Evolutionary conservation across 1,284 basidiomycete genomes (phyloP), one percentile per base, ranked within the genome.

Genomic region (Hypsizygus ulmarius): DNA sequence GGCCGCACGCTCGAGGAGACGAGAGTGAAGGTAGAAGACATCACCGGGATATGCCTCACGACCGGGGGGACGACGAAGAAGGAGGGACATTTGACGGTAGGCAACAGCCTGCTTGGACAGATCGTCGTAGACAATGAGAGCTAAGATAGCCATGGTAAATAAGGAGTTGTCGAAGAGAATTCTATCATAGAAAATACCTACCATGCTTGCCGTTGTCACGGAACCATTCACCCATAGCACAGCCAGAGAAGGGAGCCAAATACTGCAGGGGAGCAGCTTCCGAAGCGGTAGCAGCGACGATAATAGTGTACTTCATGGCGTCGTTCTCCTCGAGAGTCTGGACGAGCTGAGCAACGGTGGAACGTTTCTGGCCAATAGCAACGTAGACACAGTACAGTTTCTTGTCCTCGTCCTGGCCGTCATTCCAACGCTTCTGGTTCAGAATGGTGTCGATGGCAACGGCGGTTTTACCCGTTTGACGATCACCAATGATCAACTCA

Each of bases 181-280:
- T 14, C 5, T 39, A 21, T n/a, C n/a, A n/a, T n/a, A 33, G 32
- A 12, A 18, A 30, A 28, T 34, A 64, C 81, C 47, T 61, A 87
- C 87, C 84, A 62, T 90, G 88, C 74, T 92, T 96, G 79, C 93
- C 94, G 73, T 99, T 98, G 79, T 99, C 96, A 80, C 96, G 93
- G 96, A 99, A 99, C 96, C 96, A 99, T 80, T 99, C 96, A 73
- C 96, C 96, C 91, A 99, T 99, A 66, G 96, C 95, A 75, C 93
- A 96, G 59, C 96, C 96, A 64, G 96, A 96, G 93, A 99, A 99
- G 64, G 96, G 96, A 65, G 96, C 96, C 61, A 98, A 90, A 79
- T 97, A 99, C 73, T 98, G 96, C 51, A 99, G 83, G 60, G 96
- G 96, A 64, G 96, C 96, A 65, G 96, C 96, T 78, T 99, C 96